Base-by-base conservation (phyloP, 345 rosid genomes). In the Salix caprea region DNA sequence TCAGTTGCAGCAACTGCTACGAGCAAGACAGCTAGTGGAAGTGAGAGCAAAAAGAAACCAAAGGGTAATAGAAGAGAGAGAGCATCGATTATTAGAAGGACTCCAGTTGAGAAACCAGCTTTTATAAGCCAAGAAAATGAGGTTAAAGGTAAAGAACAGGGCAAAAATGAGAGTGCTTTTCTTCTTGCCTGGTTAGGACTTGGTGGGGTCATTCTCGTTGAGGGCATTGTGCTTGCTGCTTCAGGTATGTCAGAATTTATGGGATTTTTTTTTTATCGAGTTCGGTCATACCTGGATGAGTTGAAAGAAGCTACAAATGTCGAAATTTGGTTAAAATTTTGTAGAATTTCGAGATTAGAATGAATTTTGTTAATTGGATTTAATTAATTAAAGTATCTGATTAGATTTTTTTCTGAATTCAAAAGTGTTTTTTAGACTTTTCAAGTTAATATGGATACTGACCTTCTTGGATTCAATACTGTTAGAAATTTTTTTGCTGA, bases 131-230 rank as follows among this genome's bases (percentile, higher is more conserved):
- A 87, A 79, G 90, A 80, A 60, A 90, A 87, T 4, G 91, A 89
- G 44, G 88, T 79, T 13, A 86, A 84, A 75, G 91, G 87, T 28
- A 81, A 88, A 74, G 97, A 89, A 76, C 86, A 78, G 84, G 80
- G 78, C 75, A 83, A 75, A 78, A 91, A 90, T 73, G 97, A 95
- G 87, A 89, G 90, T 36, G 97, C 97, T 68, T 95, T 95, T 86
- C 88, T 95, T 72, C 89, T 95, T 39, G 79, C 96, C 16, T 91
- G 99, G 99, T 83, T 89, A 76, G 99, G 89, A 32, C 89, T 91
- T 50, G 99, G 99, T 24, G 86, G 84, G 19, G 24, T 93, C 76
- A 95, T 91, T 78, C 87, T 90, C 46, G 69, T 88, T 76, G 64
- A 95, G 83, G 97, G 97, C 21, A 76, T 95, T 79, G 54, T 75